Conservation (phyloP, 495 filamentous ascomycete genomes). For the Xylona heveae region DNA sequence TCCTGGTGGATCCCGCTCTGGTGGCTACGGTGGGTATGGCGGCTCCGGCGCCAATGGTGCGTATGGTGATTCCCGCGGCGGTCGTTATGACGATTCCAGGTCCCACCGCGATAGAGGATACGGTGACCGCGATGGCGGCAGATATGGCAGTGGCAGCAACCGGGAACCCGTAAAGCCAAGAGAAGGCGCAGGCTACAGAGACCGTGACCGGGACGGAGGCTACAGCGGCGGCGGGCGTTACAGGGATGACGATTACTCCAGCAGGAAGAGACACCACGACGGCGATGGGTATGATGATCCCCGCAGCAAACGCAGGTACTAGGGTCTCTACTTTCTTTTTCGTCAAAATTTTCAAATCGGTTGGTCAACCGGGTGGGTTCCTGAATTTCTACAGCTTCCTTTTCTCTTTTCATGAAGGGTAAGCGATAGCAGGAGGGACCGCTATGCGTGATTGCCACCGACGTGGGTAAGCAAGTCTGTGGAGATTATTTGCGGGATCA, state of each 20-base stretch:
- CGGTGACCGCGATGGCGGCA: conserved; percentile 30
- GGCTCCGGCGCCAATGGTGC: conserved; percentile 14
- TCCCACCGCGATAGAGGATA: conserved; percentile 34
- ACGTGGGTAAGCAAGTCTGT: conserved; percentile 6
- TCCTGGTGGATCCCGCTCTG: conserved; percentile 37
- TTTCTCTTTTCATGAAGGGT: conserved; percentile 40
- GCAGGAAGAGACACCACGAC: conserved; percentile 33
- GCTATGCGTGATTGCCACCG: conserved; percentile 2
- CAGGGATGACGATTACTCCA: conserved; percentile 32
- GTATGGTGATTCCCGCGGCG: conserved; percentile 14
- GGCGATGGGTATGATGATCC: conserved; percentile 55
- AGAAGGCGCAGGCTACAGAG: conserved; percentile 16
- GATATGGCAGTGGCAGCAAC: conserved; percentile 37
- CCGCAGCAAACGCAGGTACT: conserved; percentile 61
- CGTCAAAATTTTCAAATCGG: conserved; percentile 1
- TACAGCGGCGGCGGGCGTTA: conserved; percentile 27
- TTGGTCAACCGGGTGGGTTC: conserved; percentile 28
- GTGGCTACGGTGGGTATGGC: conserved; percentile 20
- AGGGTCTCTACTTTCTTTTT: conserved; percentile 8
- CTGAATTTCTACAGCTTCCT: conserved; percentile 22
- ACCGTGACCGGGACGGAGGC: conserved; percentile 28
- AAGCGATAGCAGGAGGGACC: conserved; percentile 36
- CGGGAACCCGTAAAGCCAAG: conserved; percentile 43
- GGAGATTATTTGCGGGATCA: conserved; percentile 1
- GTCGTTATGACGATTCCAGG: conserved; percentile 37